phyloP scores from a whole-genome alignment of 441 rosid species.

The Gossypium lobatum region DNA sequence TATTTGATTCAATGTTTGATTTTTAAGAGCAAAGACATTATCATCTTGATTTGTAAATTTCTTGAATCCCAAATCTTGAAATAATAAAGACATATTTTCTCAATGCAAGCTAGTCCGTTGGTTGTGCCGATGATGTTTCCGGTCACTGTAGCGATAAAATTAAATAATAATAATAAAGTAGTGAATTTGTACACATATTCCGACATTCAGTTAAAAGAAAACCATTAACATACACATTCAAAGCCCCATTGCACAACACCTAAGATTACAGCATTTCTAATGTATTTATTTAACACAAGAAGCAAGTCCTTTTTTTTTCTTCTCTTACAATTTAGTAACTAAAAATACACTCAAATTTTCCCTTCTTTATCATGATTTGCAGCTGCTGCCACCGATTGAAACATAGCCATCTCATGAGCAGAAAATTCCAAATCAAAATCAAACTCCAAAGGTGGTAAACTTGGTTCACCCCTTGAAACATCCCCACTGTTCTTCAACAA shows the following conservation, averaged over 20 bases:
- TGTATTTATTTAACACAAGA: neutral
- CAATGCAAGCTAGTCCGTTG: neutral
- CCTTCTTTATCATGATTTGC: neutral
- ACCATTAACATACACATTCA: too few species aligned
- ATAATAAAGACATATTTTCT: neutral
- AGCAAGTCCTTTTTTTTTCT: neutral
- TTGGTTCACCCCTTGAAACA: constrained; percentile 3
- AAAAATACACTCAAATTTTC: neutral
- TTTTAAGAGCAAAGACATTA: constrained; percentile 5
- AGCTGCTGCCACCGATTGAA: neutral
- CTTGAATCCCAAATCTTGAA: constrained; percentile 11
- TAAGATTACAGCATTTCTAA: neutral
- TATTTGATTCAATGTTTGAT: neutral
- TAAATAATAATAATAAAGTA: too few species aligned
- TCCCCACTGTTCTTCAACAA: neutral
- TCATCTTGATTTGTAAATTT: constrained; percentile 17
- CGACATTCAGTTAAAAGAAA: neutral
- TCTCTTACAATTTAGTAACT: too few species aligned
- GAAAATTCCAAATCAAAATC: constrained; percentile 21
- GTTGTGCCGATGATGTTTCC: neutral
- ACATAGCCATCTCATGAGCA: constrained; percentile 7
- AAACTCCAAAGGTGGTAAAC: constrained; percentile 10
- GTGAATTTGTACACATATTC: neutral
- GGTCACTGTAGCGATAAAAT: neutral
- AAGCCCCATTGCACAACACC: neutral